phyloP scores from a whole-genome alignment of 164 flowering plant species.

The Magnolia sinica region DNA sequence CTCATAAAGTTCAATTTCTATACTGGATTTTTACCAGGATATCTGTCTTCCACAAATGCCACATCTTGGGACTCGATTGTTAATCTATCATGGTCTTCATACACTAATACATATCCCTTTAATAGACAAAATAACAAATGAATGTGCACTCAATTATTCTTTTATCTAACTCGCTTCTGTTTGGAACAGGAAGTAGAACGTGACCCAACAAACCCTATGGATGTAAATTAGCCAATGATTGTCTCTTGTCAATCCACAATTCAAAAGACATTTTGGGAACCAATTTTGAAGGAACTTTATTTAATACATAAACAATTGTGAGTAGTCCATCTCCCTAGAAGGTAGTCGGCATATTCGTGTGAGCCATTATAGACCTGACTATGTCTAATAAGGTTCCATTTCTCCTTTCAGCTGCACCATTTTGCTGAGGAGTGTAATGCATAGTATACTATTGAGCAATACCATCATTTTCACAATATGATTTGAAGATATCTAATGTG shows the following conservation, averaged over 20 bases:
- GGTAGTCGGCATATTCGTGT: neutral
- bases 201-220: neutral
- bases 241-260: neutral
- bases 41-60: neutral
- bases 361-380: neutral
- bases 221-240: neutral
- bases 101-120: too few species aligned
- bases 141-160: too few species aligned
- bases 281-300: neutral
- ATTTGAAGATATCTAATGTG: too few species aligned
- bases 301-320: neutral
- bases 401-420: neutral
- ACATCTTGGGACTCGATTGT: neutral
- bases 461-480: too few species aligned
- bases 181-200: neutral
- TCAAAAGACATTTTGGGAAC: neutral
- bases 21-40: neutral
- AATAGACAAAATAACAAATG: too few species aligned
- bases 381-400: neutral
- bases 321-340: neutral
- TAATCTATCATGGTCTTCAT: neutral
- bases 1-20: too few species aligned
- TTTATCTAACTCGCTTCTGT: too few species aligned
- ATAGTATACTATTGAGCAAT: too few species aligned
- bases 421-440: neutral